Evolutionary conservation across 768 basidiomycete genomes (phyloP), one percentile per base, ranked within the genome.

Genomic region (Sporobolomyces pararoseus): DNA sequence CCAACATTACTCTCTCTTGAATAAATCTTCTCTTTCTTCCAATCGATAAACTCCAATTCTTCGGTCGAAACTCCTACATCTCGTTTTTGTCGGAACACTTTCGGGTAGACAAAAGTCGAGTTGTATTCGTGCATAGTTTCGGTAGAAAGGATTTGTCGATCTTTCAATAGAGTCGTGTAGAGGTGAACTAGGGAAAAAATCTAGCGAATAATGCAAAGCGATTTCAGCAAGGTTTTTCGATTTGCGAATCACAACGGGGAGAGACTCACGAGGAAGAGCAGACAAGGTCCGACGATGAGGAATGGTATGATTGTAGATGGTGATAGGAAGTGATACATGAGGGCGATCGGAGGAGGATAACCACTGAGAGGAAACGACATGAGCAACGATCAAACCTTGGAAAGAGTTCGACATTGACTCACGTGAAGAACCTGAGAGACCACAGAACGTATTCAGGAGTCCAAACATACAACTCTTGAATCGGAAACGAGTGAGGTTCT

Each of bases 111-210:
- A 27, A 71, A 71, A 29, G 62, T 66, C 39, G 70, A 55, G 55
- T 73, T 73, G 68, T 73, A 73, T 62, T 73, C 72, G 72, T 73
- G 68, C 68, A 75, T 73, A n/a, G 72, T 68, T 50, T 75, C 70
- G 37, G 50, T 34, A 39, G 61, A 54, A 14, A 77, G 59, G 49
- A 61, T 50, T 46, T 64, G 61, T 51, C 68, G 72, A 52, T 73
- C 72, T n/a, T 49, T 35, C 23, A 74, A 34, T 25, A 74, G 53
- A 12, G 44, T 55, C 21, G 70, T 32, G 64, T 71, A 75, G 34
- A 73, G 57, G 50, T 68, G 70, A 6, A 71, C 67, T 37, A 76
- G 63, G 29, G 50, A 46, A 64, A 64, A 70, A 5, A 66, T 70
- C 69, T 76, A 61, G 35, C 13, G 39, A 14, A 7, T 34, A 27